These are phyloP conservation scores for Populus hybrid DNA, from an alignment of 441 rosid genomes.

Conservation along the genomic window DNA sequence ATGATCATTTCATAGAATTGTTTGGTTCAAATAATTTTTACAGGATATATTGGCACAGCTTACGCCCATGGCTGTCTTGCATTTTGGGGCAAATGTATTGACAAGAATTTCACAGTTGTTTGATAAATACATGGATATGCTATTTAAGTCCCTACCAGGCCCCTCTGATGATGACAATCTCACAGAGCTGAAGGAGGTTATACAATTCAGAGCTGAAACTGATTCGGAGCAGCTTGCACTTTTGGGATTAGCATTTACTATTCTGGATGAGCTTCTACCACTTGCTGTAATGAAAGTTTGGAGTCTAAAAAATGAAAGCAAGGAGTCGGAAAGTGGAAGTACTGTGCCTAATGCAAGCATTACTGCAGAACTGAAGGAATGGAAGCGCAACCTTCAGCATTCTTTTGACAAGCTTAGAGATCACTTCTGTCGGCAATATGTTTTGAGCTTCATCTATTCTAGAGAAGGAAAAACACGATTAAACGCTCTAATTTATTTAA, in stretches of 20 bases:
- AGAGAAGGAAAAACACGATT: conserved; percentile 83
- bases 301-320: conserved; percentile 51
- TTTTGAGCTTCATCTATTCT: conserved; percentile 88
- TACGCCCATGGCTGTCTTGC: conserved; percentile 59
- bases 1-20: conserved; percentile 4
- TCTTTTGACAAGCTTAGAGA: conserved; percentile 86
- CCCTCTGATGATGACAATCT: conserved; percentile 87
- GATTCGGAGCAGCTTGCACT: conserved; percentile 91
- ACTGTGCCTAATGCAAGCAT: conserved; percentile 36
- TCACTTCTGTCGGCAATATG: conserved; percentile 93
- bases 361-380: conserved; percentile 70
- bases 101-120: conserved; percentile 68
- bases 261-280: conserved; percentile 80
- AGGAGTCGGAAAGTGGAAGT: conserved; percentile 42
- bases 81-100: conserved; percentile 79
- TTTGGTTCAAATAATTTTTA: conserved; percentile 21
- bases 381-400: conserved; percentile 87
- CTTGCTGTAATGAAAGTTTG: conserved; percentile 56
- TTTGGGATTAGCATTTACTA: conserved; percentile 88
- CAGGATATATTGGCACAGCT: conserved; percentile 89
- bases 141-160: conserved; percentile 77
- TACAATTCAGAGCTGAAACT: conserved; percentile 80
- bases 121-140: conserved; percentile 74
- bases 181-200: conserved; percentile 66
- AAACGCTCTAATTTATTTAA: conserved; percentile 72